phyloP scores from a whole-genome alignment of 176 grass and related monocot genomes.

The Aegilops umbellulata region DNA sequence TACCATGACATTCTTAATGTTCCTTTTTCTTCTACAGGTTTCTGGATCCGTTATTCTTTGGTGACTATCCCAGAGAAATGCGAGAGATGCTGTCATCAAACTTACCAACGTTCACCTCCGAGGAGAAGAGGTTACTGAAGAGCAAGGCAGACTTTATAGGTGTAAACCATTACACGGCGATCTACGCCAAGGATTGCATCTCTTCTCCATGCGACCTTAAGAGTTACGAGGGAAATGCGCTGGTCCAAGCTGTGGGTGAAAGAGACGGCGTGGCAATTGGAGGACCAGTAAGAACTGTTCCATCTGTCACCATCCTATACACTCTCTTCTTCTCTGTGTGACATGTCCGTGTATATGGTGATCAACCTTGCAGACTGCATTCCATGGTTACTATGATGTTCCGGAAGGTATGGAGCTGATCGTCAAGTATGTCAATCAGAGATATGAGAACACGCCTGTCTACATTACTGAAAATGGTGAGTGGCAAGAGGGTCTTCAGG shows the following conservation, averaged over 20 bases:
- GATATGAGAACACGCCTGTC: not conserved
- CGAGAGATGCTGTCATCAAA: constrained; percentile 34
- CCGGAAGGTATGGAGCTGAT: not conserved
- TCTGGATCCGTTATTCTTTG: constrained; percentile 54
- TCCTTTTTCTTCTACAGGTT: constrained; percentile 35
- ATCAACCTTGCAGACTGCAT: constrained; percentile 40
- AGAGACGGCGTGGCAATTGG: constrained; percentile 43
- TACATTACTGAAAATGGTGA: constrained; percentile 35
- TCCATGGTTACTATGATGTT: not conserved
- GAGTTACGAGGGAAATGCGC: constrained; percentile 36
- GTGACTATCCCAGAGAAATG: constrained; percentile 59
- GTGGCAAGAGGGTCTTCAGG: not conserved
- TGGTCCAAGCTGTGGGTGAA: constrained; percentile 9
- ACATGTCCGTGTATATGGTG: not conserved
- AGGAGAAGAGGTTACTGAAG: constrained; percentile 42
- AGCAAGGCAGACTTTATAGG: constrained; percentile 59
- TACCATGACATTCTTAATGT: no score
- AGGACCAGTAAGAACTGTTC: constrained; percentile 30
- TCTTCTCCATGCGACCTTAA: constrained; percentile 36
- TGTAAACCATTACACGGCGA: constrained; percentile 57
- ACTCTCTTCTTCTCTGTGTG: not conserved
- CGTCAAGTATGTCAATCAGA: not conserved
- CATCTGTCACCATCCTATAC: not conserved
- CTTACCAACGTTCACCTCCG: constrained; percentile 46
- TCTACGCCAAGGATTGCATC: constrained; percentile 59